Percentiles rank a stretch among this genome's conserved stretches.
phyloP scores from a whole-genome alignment of 441 rosid species.

The Manihot esculenta region DNA sequence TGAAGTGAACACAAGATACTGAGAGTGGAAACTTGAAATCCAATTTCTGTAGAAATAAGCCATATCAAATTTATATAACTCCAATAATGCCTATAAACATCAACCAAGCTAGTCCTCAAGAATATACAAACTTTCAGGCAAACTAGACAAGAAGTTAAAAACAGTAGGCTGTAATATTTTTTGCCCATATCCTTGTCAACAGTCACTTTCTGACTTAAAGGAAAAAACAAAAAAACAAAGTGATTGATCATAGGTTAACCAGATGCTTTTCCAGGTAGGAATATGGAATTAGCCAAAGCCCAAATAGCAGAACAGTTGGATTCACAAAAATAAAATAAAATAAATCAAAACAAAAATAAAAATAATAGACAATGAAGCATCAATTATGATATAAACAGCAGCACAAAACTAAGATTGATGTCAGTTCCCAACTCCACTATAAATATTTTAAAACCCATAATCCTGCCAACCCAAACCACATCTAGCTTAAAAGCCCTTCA shows the following conservation, averaged over 20 bases:
- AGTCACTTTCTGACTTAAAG: no score
- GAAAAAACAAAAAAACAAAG: no score
- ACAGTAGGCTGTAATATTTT: no score
- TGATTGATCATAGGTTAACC: background rate
- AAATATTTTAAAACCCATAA: background rate
- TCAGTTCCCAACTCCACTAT: background rate
- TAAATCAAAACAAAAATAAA: background rate
- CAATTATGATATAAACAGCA: background rate
- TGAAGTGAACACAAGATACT: slow-evolving; percentile 90
- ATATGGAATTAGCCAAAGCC: background rate
- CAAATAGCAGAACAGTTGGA: background rate
- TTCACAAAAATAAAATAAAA: background rate
- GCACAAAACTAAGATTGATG: background rate
- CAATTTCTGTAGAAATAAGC: slow-evolving; percentile 55
- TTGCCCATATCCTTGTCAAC: background rate
- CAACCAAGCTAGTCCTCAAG: background rate
- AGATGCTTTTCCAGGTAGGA: background rate
- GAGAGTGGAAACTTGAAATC: slow-evolving; percentile 95
- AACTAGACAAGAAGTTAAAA: background rate
- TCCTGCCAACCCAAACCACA: background rate
- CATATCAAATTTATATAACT: slow-evolving; percentile 4
- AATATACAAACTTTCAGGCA: background rate
- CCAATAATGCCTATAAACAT: background rate
- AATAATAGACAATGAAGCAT: background rate
- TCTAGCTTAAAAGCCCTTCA: background rate